A percentile compares a stretch with the other conserved stretches of the same genome.
Conservation (phyloP, 441 rosid genomes). For the Croton laevigatus region DNA sequence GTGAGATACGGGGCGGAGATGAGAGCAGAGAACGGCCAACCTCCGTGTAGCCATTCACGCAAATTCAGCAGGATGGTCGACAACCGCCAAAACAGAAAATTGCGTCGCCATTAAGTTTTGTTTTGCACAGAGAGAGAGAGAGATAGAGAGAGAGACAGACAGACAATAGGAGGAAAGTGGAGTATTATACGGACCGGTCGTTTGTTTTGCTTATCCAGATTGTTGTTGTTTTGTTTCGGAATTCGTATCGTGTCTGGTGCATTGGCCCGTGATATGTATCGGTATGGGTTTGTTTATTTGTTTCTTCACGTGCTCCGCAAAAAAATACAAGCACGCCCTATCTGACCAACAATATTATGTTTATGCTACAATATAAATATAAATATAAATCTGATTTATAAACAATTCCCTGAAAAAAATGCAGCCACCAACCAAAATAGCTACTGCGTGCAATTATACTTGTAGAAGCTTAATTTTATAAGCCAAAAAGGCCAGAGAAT, state of each 20-base stretch:
- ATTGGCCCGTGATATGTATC: not conserved
- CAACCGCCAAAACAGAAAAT: not conserved
- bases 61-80: not conserved
- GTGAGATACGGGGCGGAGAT: slow-evolving; percentile 37
- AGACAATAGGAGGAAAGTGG: not conserved
- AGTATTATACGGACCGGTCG: not conserved
- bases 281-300: not conserved
- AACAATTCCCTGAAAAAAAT: too few relatives aligned
- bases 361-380: too few relatives aligned
- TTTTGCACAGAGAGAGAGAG: not conserved
- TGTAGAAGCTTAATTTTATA: too few relatives aligned
- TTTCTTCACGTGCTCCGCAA: too few relatives aligned
- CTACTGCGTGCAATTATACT: too few relatives aligned
- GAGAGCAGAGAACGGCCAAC: slow-evolving; percentile 61
- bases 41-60: slow-evolving; percentile 58
- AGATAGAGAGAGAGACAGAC: not conserved
- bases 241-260: not conserved
- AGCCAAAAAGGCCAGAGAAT: too few relatives aligned
- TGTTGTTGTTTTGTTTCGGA: not conserved
- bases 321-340: too few relatives aligned
- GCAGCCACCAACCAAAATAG: too few relatives aligned
- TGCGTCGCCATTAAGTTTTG: slow-evolving; percentile 17
- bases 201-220: slow-evolving; percentile 22
- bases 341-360: too few relatives aligned
- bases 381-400: too few relatives aligned